Evolutionary conservation across 2,329 filamentous ascomycete species (phyloP), one percentile per base, ranked within the genome.

Genomic region (Claviceps maximensis): DNA sequence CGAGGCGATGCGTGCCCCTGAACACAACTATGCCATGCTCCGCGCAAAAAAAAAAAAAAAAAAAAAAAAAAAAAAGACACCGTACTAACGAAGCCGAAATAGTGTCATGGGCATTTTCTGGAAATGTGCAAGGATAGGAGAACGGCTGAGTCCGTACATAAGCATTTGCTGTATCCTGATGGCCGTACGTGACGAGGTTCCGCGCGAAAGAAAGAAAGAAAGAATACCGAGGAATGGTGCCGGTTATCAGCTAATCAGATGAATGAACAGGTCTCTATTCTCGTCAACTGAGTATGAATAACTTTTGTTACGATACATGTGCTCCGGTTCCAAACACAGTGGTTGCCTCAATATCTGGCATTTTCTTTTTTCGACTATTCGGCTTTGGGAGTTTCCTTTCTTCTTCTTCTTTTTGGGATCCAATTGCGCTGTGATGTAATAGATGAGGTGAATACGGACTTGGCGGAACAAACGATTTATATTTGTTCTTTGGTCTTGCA

Each of bases 91-190:
- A 3, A 7, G 10, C 33, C 7, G 17, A 25, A 25, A 53, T 59
- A 89, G 86, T 15, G 72, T 89, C 50, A 80, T 89, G 61, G 88
- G 89, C 51, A 84, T 95, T 57, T 94, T 97, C 67, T 98, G 93
- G 93, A 96, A 97, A 71, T 89, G 83, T 58, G 93, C 93, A 27
- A 78, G 93, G 58, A 83, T 98, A 66, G 93, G 93, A 40, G 93
- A 98, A 74, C 75, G 93, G 58, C 68, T 98, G 59, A 96, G 89
- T 67, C 93, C 93, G 44, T 97, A 97, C 69, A 88, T 98, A 62
- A 94, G 89, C 72, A 74, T 97, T 66, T 94, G 89, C 68, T 97
- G 91, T 67, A 76, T 96, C 33, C 70, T 89, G 62, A 97, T 98
- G 90, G 93, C 93, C 59, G 93, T 96, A 69, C 56, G 76, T 68